Evolutionary conservation across 768 basidiomycete genomes (phyloP), one percentile per base, ranked within the genome.

Genomic region (Serpula lacrymans): DNA sequence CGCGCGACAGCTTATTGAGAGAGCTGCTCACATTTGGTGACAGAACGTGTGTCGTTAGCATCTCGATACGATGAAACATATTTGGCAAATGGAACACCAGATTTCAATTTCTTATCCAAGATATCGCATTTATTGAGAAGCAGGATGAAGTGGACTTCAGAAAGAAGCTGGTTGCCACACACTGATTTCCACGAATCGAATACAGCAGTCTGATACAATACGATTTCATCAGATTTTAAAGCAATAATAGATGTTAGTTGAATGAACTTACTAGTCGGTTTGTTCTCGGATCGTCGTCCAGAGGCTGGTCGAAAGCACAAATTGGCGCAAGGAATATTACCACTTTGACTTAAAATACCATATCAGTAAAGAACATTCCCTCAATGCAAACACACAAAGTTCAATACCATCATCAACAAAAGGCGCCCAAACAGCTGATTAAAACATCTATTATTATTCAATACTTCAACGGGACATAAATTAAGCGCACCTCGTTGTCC

Each of bases 271-370:
- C 80, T 56, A 85, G 62, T 36, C 82, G 72, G 50, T 84, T 84
- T 3, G 80, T 65, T 17, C 49, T 67, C 22, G 65, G 63, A 52
- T 82, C 80, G 53, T 83, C 82, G 3, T 69, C 66, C 5, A 83
- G 66, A n/a, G 69, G 66, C 58, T 82, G 76, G 53, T 82, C 76
- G 57, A 83, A 85, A 3, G 74, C 77, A 40, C 67, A 80, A 50
- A 83, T 69, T 0, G 84, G 79, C 2, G 78, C 80, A 4, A 84
- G 59, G 54, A 84, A 86, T 17, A 86, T 77, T 42, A 84, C 75
- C 8, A 76, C 72, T 47, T 78, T 76, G 31, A 82, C 80, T 78
- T 39, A 16, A n/a, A n/a, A n/a, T n/a, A n/a, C n/a, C n/a, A n/a
- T n/a, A n/a, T n/a, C n/a, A n/a, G n/a, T n/a, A n/a, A n/a, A n/a